Evolutionary conservation across 768 basidiomycete species (phyloP).

Genomic region (Boletus rufocinnamomeus): DNA sequence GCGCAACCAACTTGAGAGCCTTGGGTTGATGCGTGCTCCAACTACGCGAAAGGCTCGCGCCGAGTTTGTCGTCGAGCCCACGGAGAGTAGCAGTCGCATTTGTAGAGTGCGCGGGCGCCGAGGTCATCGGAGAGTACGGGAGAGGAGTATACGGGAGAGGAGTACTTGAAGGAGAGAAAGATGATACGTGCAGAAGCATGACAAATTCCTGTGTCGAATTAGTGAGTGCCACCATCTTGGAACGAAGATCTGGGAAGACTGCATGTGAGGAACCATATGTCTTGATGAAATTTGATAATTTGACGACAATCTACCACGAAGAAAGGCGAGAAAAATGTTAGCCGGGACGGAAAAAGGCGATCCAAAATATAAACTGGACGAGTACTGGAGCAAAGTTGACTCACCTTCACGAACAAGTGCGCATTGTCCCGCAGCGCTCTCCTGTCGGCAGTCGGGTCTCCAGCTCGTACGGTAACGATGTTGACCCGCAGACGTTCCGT

Average conservation of each 20-base stretch:
- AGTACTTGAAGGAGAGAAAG: slow-evolving; percentile 62
- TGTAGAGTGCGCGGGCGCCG: slow-evolving; percentile 28
- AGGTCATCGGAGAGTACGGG: slow-evolving; percentile 60
- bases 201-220: slow-evolving; percentile 87
- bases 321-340: slow-evolving; percentile 10
- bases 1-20: slow-evolving; percentile 39
- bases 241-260: slow-evolving; percentile 62
- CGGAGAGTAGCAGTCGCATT: slow-evolving; percentile 18
- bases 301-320: slow-evolving; percentile 66
- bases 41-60: slow-evolving; percentile 57
- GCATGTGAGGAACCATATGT: slow-evolving; percentile 54
- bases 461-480: slow-evolving; percentile 59
- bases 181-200: slow-evolving; percentile 83
- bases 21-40: slow-evolving; percentile 54
- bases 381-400: background rate
- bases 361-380: background rate
- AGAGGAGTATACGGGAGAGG: slow-evolving; percentile 55
- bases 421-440: slow-evolving; percentile 75
- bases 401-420: slow-evolving; percentile 79
- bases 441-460: slow-evolving; percentile 53
- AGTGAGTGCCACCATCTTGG: slow-evolving; percentile 73
- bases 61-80: slow-evolving; percentile 49
- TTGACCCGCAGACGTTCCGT: slow-evolving; percentile 64
- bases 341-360: background rate
- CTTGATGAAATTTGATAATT: slow-evolving; percentile 74